Base-by-base conservation (phyloP, 306 rosid genomes). In the Dicorynia guianensis region DNA sequence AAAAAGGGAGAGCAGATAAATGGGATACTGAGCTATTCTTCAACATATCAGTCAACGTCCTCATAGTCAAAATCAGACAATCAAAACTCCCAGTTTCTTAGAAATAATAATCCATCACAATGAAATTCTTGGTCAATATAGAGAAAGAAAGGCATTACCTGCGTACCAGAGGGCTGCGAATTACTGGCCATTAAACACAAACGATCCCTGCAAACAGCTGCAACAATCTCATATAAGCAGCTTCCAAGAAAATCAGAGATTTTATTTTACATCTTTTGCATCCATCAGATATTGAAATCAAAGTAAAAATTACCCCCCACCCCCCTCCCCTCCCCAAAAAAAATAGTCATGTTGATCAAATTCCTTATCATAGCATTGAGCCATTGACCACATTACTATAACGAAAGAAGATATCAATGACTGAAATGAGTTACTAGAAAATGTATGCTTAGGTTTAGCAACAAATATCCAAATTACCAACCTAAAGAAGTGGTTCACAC, bases 91-190 rank as follows among this genome's bases (percentile, higher is more conserved):
- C 67, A 8, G 30, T 75, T 66, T 40, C 47, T 8, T 12, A 56
- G 14, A 60, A 19, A 75, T 15, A 67, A 69, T 5, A 54, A 49
- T 8, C 20, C 11, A 55, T 15, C 33, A 30, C 36, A 59, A 11
- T 13, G 54, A 49, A 40, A 75, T 67, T 73, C 8, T 35, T 39
- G 7, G 35, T 63, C 54, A 38, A 60, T 39, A 25, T 8, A 49
- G 81, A 58, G 49, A 42, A 67, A 54, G 65, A 67, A 67, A 42
- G 35, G 12, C 17, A 6, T 44, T 83, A 94, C 98, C 98, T 91
- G 98, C 75, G 87, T 85, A 60, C 80, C 63, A 8, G 97, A 75
- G 53, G 96, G 78, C 87, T 89, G 97, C 76, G 97, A 75, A 43
- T 87, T 85, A 83, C 80, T 86, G 7, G 90, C 93, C 97, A 91